Base-by-base conservation (phyloP, 2,329 filamentous ascomycete species). In the Corynespora cassiicola region DNA sequence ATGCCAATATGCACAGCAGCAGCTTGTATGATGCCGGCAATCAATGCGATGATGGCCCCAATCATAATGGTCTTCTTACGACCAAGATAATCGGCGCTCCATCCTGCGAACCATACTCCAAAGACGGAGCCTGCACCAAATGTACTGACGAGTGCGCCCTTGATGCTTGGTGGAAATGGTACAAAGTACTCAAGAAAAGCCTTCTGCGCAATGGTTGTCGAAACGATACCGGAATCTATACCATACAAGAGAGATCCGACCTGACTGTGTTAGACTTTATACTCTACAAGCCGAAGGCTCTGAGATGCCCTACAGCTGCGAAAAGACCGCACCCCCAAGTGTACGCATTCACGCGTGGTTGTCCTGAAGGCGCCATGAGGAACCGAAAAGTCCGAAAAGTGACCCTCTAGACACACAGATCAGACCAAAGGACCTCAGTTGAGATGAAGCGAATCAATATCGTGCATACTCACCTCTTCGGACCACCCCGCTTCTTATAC, bases 1-100 rank as follows among this genome's bases (percentile, higher is more conserved):
- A 76, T 75, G 15, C 61, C 58, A 32, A 69, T 50, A 23, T 50
- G 56, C 8, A 59, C 44, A 1, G 66, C 53, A 15, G 63, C 65
- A 36, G 62, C 65, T 39, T 70, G 67, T 9, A 70, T 54, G 9
- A 57, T 62, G 28, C 55, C 54, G 6, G 65, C 66, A 9, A 68
- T 31, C 5, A 48, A 42, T 7, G 57, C 63, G 7, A 69, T 45
- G 6, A 64, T 8, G 6, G 57, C 59, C 6, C 61, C 66, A 14
- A 63, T 36, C 31, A 68, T 57, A 21, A 70, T 58, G 7, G 57
- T 47, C 36, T 52, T 54, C 28, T 45, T 45, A 16, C 40, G 40
- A n/a, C 41, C 41, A 15, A 45, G 26, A 19, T 45, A 40, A 20
- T 45, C 41, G 19, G 36, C 41, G n/a, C 11, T 21, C 36, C 36